Conservation (phyloP, 2,329 filamentous ascomycete species). For the Colletotrichum eremochloae region DNA sequence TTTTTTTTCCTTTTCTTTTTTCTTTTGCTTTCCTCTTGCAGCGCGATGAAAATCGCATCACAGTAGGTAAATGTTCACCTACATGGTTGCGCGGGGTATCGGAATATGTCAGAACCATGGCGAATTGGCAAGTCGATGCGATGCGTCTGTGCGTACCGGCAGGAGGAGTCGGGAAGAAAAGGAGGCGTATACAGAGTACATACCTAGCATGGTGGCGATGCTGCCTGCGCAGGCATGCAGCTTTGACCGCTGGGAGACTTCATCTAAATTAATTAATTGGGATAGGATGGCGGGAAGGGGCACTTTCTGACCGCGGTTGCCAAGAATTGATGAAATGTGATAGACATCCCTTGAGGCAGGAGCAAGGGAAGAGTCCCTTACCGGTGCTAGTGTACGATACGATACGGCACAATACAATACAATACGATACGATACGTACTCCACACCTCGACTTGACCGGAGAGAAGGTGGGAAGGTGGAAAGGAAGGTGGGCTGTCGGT, state of each 20-base stretch:
- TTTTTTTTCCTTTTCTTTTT: too few relatives aligned
- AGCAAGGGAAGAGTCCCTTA: too few relatives aligned
- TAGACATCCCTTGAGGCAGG: not conserved
- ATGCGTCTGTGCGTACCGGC: too few relatives aligned
- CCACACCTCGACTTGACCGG: not conserved
- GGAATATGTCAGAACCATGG: constrained; percentile 6
- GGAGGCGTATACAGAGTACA: too few relatives aligned
- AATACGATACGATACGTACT: too few relatives aligned
- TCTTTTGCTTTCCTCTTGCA: too few relatives aligned
- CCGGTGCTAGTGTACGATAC: too few relatives aligned
- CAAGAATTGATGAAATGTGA: constrained; percentile 14
- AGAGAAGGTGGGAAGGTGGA: not conserved
- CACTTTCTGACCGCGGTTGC: constrained; percentile 5
- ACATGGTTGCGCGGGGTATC: too few relatives aligned
- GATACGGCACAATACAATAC: too few relatives aligned
- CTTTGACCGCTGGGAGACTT: not conserved
- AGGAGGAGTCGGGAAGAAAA: not conserved
- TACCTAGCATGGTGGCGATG: not conserved
- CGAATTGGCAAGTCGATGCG: too few relatives aligned
- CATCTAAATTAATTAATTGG: constrained; percentile 20
- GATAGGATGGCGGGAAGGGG: not conserved
- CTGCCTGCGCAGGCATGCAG: not conserved
- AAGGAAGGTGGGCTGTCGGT: constrained; percentile 8
- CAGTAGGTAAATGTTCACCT: too few relatives aligned
- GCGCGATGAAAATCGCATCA: too few relatives aligned